Evolutionary conservation across 208 protist species (phyloP), one percentile per base, ranked within the genome.

Genomic region (Crithidia thermophila): DNA sequence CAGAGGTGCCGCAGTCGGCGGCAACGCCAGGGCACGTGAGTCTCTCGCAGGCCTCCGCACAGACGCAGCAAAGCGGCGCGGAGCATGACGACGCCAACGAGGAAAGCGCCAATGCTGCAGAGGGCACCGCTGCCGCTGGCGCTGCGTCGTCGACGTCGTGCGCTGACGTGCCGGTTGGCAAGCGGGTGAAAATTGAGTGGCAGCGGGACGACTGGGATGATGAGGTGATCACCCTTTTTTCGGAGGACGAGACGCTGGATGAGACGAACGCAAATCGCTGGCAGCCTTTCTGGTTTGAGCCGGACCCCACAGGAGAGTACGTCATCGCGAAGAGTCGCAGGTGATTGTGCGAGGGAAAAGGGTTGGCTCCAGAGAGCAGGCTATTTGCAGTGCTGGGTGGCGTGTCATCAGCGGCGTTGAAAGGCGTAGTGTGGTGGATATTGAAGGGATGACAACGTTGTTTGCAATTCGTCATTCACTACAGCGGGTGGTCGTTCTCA

Each of bases 231-330:
- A 81, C 85, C 30, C 75, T 95, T 40, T 88, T 88, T 62, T 88
- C 80, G 16, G 76, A 80, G 10, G 87, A 93, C 52, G 86, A 95
- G 51, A 95, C 90, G 11, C 47, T 92, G 2, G 72, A 86, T 56
- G 59, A 66, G 37, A 72, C 68, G 37, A 91, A 93, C 46, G 69
- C 65, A 0, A 93, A 93, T 45, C 80, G 90, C 33, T 95, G 90
- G 90, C 90, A 95, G 67, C 85, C 84, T 0, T 76, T 93, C 25
- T 95, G 90, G 90, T 93, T 91, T 62, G 83, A 90, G 51, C 33
- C 58, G 25, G 60, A 79, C 39, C 18, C 39, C 0, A 43, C 67
- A 3, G 77, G 77, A 4, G 74, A 84, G 49, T 85, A 79, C 57
- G 55, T 77, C 10, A 33, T 65, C 9, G 30, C 72, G 11, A 74